A percentile compares a stretch with the other conserved stretches of the same genome.
Evolutionary conservation across 2,329 filamentous ascomycete genomes (phyloP).

Genomic region (Colletotrichum echinochloae): DNA sequence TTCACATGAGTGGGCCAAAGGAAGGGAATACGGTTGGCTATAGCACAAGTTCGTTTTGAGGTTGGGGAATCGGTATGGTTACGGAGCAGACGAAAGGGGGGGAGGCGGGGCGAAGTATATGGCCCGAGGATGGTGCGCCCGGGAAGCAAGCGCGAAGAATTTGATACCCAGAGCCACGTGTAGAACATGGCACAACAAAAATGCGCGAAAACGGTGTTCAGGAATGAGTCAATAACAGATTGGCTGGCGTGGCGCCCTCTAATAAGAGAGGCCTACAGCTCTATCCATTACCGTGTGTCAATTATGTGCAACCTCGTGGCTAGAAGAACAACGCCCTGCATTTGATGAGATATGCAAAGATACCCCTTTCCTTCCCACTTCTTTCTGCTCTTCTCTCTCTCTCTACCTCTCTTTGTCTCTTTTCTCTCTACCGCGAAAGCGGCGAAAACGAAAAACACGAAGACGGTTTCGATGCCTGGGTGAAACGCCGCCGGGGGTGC

Average conservation of each 20-base stretch:
- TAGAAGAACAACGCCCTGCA: conserved; percentile 5
- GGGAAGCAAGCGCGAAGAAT: not conserved
- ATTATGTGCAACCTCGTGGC: conserved; percentile 21
- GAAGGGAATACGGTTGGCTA: not conserved
- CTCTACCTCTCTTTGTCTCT: conserved; percentile 8
- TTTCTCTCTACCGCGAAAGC: conserved; percentile 19
- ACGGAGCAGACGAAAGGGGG: not conserved
- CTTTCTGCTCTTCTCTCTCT: not conserved
- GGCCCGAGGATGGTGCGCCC: not conserved
- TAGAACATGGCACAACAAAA: not conserved
- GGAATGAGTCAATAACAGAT: not conserved
- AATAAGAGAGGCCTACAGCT: conserved; percentile 8
- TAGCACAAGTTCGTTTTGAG: not conserved
- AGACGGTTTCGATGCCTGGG: conserved; percentile 29
- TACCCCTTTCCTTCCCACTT: conserved; percentile 7
- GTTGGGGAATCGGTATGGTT: not conserved
- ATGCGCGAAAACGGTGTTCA: not conserved
- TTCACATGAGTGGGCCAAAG: not conserved
- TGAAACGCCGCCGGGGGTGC: conserved; percentile 37
- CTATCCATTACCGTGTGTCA: conserved; percentile 15
- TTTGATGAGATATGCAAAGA: conserved; percentile 35
- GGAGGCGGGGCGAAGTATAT: not conserved
- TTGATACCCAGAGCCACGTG: conserved; percentile 7
- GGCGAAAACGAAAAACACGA: not conserved
- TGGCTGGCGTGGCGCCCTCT: not conserved